These are phyloP conservation scores for Castanopsis chinensis DNA, from an alignment of 306 rosid species.

Conservation along the genomic window DNA sequence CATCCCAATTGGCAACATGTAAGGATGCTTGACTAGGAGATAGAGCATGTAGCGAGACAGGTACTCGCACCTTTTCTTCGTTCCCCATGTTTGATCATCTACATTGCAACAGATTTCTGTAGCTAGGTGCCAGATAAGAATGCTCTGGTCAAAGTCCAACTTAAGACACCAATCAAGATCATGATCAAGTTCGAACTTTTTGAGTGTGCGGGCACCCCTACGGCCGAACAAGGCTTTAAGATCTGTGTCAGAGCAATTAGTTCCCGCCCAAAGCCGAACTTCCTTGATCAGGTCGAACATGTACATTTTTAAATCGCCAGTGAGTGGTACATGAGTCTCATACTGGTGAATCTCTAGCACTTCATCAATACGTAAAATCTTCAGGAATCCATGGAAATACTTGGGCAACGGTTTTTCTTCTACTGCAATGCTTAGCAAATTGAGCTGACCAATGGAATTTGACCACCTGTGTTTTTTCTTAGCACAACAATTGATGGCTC, in stretches of 20 bases:
- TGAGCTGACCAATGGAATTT: conserved; percentile 27
- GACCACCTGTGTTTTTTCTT: conserved; percentile 27
- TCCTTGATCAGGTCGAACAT: neutral
- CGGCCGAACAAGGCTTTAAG: neutral
- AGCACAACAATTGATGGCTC: neutral
- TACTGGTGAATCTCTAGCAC: conserved; percentile 4
- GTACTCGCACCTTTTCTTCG: too few relatives aligned
- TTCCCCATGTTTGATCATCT: too few relatives aligned
- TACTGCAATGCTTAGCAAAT: conserved; percentile 10
- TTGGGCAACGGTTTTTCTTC: neutral
- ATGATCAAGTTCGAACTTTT: neutral
- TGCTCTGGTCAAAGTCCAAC: conserved; percentile 16
- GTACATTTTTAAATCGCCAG: neutral
- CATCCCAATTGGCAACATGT: too few relatives aligned
- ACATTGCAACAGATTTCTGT: neutral
- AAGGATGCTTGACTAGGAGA: too few relatives aligned
- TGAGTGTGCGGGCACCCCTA: neutral
- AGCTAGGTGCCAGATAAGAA: conserved; percentile 32
- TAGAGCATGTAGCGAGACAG: too few relatives aligned
- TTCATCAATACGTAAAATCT: neutral
- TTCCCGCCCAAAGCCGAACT: too few relatives aligned
- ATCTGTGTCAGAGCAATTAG: too few relatives aligned
- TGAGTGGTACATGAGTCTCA: conserved; percentile 6
- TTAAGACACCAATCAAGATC: conserved; percentile 3
- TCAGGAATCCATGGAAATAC: neutral